phyloP scores from a whole-genome alignment of 441 rosid genomes.

The Raphanus hybrid region DNA sequence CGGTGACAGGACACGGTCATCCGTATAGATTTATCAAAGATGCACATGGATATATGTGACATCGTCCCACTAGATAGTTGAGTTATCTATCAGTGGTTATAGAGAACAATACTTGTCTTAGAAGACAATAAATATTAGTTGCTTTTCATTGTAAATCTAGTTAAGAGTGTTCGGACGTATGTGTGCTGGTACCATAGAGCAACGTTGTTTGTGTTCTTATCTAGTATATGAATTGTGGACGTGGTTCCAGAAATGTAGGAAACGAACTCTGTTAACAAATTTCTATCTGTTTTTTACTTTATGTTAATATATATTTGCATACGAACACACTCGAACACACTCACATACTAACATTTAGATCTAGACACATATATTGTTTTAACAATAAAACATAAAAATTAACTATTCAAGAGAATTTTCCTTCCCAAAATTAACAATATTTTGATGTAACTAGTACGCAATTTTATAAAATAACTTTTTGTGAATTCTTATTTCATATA shows the following conservation, averaged over 20 bases:
- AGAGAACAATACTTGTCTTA: background rate
- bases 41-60: background rate
- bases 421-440: too few species aligned
- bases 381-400: too few species aligned
- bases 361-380: too few species aligned
- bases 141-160: background rate
- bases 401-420: too few species aligned
- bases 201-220: background rate
- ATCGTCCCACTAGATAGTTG: background rate
- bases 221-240: too few species aligned
- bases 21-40: background rate
- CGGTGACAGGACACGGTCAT: background rate
- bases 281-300: too few species aligned
- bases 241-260: too few species aligned
- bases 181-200: background rate
- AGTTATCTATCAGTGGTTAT: background rate
- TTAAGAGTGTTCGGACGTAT: background rate
- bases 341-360: too few species aligned
- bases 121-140: background rate
- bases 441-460: too few species aligned
- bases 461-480: too few species aligned
- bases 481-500: too few species aligned
- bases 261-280: too few species aligned
- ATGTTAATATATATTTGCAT: background rate
- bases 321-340: background rate